A percentile compares a stretch with the other conserved stretches of the same genome.
Evolutionary conservation across 2,329 filamentous ascomycete species (phyloP).

Genomic region (Colletotrichum sp.): DNA sequence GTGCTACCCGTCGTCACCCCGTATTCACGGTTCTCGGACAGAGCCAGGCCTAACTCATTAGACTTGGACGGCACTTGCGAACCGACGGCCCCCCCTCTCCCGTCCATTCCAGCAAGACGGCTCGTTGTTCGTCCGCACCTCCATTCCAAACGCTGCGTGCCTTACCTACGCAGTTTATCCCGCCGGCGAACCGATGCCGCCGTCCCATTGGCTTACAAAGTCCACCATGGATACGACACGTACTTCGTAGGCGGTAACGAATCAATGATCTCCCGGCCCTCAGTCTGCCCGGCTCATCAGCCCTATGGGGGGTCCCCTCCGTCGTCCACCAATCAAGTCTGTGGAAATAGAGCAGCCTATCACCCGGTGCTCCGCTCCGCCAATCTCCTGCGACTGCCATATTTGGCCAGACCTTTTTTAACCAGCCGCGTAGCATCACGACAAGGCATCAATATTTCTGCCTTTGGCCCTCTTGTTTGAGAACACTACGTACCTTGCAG

Average conservation of each 20-base stretch:
- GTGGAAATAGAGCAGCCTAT: slow-evolving; percentile 21
- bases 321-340: slow-evolving; percentile 7
- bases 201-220: slow-evolving; percentile 2
- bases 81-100: not conserved
- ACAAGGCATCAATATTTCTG: slow-evolving; percentile 21
- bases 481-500: not conserved
- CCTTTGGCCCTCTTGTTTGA: not conserved
- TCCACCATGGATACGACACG: slow-evolving; percentile 2
- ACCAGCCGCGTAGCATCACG: not conserved
- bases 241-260: slow-evolving; percentile 1
- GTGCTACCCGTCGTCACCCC: not conserved
- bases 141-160: not conserved
- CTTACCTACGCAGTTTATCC: not conserved
- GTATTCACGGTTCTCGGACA: not conserved
- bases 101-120: not conserved
- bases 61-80: not conserved
- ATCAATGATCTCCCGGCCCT: not conserved
- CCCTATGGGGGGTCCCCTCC: not conserved
- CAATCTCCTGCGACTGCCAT: not conserved
- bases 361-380: slow-evolving; percentile 10
- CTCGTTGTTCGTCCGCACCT: not conserved
- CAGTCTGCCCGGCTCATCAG: slow-evolving; percentile 16
- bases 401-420: not conserved
- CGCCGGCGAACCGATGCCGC: not conserved
- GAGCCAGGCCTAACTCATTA: not conserved